A percentile compares a stretch with the other conserved stretches of the same genome.
Conservation (phyloP, 2,329 filamentous ascomycete genomes). For the Cladorrhinum sp. region DNA sequence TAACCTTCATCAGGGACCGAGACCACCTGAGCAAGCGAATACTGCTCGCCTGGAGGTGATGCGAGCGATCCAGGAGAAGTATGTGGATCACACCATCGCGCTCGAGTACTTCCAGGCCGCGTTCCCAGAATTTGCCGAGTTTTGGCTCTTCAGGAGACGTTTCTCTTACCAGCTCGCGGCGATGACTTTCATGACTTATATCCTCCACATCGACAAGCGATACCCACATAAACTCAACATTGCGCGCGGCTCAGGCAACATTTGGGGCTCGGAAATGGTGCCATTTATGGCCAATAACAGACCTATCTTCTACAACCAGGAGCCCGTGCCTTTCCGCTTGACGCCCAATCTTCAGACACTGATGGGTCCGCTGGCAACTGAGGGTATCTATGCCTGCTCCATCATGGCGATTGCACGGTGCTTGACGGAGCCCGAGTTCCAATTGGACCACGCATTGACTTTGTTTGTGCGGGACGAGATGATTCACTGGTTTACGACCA, state of each 20-base stretch:
- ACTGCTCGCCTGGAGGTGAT: conserved; percentile 86
- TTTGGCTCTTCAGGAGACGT: conserved; percentile 97
- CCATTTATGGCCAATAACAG: conserved; percentile 81
- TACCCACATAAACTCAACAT: conserved; percentile 96
- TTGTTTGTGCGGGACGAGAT: conserved; percentile 98
- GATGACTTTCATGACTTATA: conserved; percentile 97
- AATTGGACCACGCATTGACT: conserved; percentile 91
- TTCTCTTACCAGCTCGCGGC: conserved; percentile 95
- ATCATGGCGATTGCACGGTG: conserved; percentile 96
- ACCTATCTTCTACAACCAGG: conserved; percentile 89
- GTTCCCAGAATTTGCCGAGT: conserved; percentile 86
- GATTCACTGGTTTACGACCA: conserved; percentile 86
- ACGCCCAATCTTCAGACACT: conserved; percentile 94
- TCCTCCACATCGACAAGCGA: conserved; percentile 94
- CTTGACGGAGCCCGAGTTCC: conserved; percentile 81
- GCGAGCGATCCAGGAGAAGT: conserved; percentile 88
- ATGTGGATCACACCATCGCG: conserved; percentile 77
- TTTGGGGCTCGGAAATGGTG: conserved; percentile 95
- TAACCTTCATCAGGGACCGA: conserved; percentile 43
- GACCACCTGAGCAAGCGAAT: conserved; percentile 64
- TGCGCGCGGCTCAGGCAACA: conserved; percentile 79
- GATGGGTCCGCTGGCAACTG: conserved; percentile 92
- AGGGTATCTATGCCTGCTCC: conserved; percentile 92
- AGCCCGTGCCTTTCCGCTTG: conserved; percentile 94
- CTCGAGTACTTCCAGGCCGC: conserved; percentile 86